Conservation (phyloP, 129 eudicot species). For the Tanacetum coccineum region DNA sequence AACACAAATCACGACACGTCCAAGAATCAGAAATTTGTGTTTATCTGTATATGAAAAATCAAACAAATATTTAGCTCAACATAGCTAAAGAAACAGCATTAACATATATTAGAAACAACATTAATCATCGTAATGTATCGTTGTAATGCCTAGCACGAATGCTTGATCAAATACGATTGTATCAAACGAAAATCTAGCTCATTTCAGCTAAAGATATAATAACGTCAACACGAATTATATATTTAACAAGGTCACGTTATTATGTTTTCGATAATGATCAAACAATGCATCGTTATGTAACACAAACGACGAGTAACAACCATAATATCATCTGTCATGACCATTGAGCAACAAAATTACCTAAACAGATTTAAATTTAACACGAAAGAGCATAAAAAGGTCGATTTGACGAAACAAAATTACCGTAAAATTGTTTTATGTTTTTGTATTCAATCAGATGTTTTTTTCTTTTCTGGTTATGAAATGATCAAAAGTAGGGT, state of each 20-base stretch:
- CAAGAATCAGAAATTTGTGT: constrained; percentile 4
- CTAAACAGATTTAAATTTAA: neutral
- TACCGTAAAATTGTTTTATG: constrained; percentile 18
- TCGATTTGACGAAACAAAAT: constrained; percentile 11
- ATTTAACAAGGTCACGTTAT: neutral
- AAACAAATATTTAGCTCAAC: neutral
- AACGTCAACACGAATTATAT: constrained; percentile 1
- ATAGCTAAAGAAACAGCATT: too few species aligned
- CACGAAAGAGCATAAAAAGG: neutral
- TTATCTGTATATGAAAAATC: constrained; percentile 17
- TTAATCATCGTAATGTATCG: too few species aligned
- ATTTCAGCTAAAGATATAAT: neutral
- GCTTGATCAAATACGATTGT: too few species aligned
- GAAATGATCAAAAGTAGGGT: constrained; percentile 23
- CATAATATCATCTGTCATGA: too few species aligned
- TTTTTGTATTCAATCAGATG: constrained; percentile 7
- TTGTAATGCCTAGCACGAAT: too few species aligned
- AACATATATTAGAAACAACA: too few species aligned
- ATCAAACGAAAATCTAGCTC: neutral
- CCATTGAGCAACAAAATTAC: neutral
- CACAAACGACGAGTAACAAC: too few species aligned
- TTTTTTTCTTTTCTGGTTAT: neutral
- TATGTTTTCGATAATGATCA: constrained; percentile 13
- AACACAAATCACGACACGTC: too few species aligned
- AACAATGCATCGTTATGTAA: neutral